These are phyloP conservation scores for Neonectria neomacrospora DNA, from an alignment of 2,329 filamentous ascomycete genomes.

Conservation along the genomic window DNA sequence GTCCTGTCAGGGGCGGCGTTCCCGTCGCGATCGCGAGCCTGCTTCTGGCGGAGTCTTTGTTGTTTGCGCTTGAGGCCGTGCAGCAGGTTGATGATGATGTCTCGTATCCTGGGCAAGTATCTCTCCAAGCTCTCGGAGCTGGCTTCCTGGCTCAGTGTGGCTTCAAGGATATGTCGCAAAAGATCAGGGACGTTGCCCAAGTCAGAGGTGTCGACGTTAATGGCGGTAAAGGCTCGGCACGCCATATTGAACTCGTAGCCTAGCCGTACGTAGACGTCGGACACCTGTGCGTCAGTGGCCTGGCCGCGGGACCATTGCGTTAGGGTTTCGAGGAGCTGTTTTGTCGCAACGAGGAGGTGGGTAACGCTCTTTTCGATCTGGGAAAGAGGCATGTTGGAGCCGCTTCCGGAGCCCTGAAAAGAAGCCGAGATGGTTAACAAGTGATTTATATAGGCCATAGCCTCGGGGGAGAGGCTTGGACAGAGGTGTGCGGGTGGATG, in stretches of 20 bases:
- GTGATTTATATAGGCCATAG: slow-evolving; percentile 26
- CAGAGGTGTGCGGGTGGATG: slow-evolving; percentile 4
- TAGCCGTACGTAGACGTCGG: slow-evolving; percentile 95
- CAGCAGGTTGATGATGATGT: slow-evolving; percentile 97
- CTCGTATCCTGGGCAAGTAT: slow-evolving; percentile 92
- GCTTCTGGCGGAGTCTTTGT: slow-evolving; percentile 79
- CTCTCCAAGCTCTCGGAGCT: slow-evolving; percentile 93
- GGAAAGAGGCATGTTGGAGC: slow-evolving; percentile 80
- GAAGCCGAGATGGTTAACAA: slow-evolving; percentile 40
- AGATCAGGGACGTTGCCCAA: slow-evolving; percentile 95
- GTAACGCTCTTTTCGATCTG: slow-evolving; percentile 99
- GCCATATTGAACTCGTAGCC: slow-evolving; percentile 99
- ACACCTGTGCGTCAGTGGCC: slow-evolving; percentile 93
- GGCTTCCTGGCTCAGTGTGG: slow-evolving; percentile 95
- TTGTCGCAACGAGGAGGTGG: slow-evolving; percentile 95
- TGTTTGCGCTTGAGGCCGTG: slow-evolving; percentile 98
- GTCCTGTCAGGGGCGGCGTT: slow-evolving; percentile 59
- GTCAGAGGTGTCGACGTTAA: slow-evolving; percentile 94
- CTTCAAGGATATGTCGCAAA: slow-evolving; percentile 89
- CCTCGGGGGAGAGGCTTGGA: slow-evolving; percentile 33
- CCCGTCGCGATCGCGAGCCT: slow-evolving; percentile 65
- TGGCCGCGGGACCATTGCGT: slow-evolving; percentile 96
- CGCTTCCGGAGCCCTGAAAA: slow-evolving; percentile 63
- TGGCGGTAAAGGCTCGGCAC: slow-evolving; percentile 94
- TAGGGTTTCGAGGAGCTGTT: slow-evolving; percentile 95